phyloP scores from a whole-genome alignment of 345 rosid species.

The Camelina neglecta region DNA sequence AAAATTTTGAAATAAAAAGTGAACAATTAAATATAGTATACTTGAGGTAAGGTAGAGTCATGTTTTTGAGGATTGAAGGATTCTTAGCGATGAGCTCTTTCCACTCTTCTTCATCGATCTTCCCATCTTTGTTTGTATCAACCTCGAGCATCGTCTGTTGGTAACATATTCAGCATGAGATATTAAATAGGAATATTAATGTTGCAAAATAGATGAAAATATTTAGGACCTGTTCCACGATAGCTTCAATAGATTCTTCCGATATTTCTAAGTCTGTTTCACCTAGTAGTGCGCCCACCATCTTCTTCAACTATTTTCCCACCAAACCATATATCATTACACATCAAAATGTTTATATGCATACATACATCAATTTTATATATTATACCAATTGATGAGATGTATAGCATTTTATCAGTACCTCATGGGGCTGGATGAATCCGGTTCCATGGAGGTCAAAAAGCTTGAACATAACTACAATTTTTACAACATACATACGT shows the following conservation, averaged over 20 bases:
- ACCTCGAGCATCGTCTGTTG: constrained; percentile 67
- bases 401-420: constrained; percentile 20
- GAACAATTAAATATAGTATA: constrained; percentile 5
- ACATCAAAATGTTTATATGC: not conserved
- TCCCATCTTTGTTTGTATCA: constrained; percentile 76
- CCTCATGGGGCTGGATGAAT: constrained; percentile 64
- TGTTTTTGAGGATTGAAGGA: constrained; percentile 73
- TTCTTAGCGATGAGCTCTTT: constrained; percentile 60
- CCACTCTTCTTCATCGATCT: constrained; percentile 86
- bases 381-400: not conserved
- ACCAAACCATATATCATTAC: not conserved
- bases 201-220: not conserved
- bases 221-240: constrained; percentile 66
- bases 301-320: constrained; percentile 63
- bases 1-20: not conserved
- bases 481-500: not conserved
- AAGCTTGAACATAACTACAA: constrained; percentile 59
- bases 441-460: constrained; percentile 66
- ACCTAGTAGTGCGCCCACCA: constrained; percentile 70
- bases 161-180: not conserved
- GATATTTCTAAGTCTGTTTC: constrained; percentile 71
- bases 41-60: constrained; percentile 80
- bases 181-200: constrained; percentile 11
- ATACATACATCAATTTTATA: not conserved
- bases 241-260: constrained; percentile 55